Evolutionary conservation across 2,329 filamentous ascomycete genomes (phyloP).

Genomic region (Ramichloridium luteum): DNA sequence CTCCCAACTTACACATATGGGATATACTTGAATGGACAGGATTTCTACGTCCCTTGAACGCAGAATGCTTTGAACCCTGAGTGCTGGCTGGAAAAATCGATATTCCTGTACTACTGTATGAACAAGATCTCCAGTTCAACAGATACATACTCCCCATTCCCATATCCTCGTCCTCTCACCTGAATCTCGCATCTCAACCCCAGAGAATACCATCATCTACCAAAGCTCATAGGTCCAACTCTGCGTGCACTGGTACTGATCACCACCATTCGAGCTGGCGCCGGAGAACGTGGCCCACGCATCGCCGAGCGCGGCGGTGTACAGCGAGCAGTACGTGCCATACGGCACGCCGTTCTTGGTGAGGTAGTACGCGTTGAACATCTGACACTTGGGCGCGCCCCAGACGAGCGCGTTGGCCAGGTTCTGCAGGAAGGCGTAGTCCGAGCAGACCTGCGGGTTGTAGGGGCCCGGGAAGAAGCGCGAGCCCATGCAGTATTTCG

Average conservation of each 20-base stretch:
- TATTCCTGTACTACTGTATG: no score
- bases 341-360: slow-evolving; percentile 16
- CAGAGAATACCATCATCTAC: no score
- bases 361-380: slow-evolving; percentile 20
- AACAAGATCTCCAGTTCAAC: no score
- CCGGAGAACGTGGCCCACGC: slow-evolving; percentile 13
- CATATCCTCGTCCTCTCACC: no score
- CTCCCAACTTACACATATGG: no score
- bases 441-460: slow-evolving; percentile 19
- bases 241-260: slow-evolving; percentile 15
- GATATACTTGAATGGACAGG: no score
- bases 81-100: no score
- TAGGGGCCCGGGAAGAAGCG: slow-evolving; percentile 20
- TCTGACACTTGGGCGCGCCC: slow-evolving; percentile 14
- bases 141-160: no score
- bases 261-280: slow-evolving; percentile 7
- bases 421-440: slow-evolving; percentile 16
- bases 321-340: slow-evolving; percentile 19
- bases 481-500: slow-evolving; percentile 13
- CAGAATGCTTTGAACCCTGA: no score
- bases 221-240: slow-evolving; percentile 17
- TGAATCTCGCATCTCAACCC: no score
- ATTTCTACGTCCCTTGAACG: no score
- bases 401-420: slow-evolving; percentile 6
- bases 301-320: slow-evolving; percentile 9